Percentiles rank a stretch among this genome's conserved stretches.
Conservation (phyloP, 2,329 filamentous ascomycete genomes). For the Phoma sp. region DNA sequence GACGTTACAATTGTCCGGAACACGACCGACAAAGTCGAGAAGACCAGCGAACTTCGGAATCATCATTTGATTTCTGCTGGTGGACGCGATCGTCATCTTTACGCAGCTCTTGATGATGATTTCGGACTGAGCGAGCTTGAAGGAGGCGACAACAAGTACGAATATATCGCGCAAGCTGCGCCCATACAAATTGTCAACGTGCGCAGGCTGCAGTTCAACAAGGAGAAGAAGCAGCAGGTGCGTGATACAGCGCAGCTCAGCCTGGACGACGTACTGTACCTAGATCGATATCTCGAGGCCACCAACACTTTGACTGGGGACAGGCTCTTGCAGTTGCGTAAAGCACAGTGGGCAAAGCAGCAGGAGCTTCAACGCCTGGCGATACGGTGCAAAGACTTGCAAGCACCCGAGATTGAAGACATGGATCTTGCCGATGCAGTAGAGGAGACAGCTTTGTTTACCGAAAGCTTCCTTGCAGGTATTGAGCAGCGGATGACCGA, state of each 20-base stretch:
- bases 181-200: constrained; percentile 90
- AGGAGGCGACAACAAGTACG: constrained; percentile 36
- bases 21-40: constrained; percentile 50
- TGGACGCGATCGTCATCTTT: constrained; percentile 69
- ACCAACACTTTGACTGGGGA: constrained; percentile 36
- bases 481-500: constrained; percentile 9
- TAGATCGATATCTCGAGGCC: constrained; percentile 76
- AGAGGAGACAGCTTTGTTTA: constrained; percentile 38
- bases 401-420: constrained; percentile 40
- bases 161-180: constrained; percentile 66
- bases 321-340: constrained; percentile 67
- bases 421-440: constrained; percentile 39
- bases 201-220: constrained; percentile 78
- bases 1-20: constrained; percentile 56
- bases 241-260: constrained; percentile 67
- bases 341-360: constrained; percentile 77
- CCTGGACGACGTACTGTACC: constrained; percentile 80
- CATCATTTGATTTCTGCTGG: constrained; percentile 69
- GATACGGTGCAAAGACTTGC: constrained; percentile 52
- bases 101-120: constrained; percentile 82
- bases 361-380: constrained; percentile 65
- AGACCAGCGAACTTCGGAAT: constrained; percentile 64
- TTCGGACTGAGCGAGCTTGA: constrained; percentile 80
- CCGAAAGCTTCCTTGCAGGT: constrained; percentile 13
- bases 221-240: constrained; percentile 55